These are phyloP conservation scores for Pseudogymnoascus sp. DNA, from an alignment of 2,329 filamentous ascomycete species.

Conservation along the genomic window DNA sequence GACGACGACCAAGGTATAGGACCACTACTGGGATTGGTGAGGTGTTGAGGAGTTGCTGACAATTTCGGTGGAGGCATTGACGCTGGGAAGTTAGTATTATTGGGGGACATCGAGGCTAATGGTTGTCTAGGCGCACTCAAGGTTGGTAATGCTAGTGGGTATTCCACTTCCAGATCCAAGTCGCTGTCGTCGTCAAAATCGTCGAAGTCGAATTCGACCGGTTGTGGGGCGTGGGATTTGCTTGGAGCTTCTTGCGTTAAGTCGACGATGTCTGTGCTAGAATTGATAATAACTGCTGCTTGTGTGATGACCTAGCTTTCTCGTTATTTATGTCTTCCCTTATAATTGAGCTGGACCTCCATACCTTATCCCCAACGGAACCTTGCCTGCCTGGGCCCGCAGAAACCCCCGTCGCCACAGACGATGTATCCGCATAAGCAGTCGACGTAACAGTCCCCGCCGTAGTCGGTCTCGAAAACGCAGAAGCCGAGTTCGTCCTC, in stretches of 20 bases:
- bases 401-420: background rate
- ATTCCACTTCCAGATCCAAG: conserved; percentile 62
- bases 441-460: background rate
- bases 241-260: conserved; percentile 1
- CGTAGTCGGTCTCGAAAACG: conserved; percentile 24
- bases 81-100: conserved; percentile 13
- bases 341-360: background rate
- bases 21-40: conserved; percentile 22
- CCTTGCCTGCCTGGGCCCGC: background rate
- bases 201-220: conserved; percentile 62
- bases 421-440: background rate
- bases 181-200: conserved; percentile 83
- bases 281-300: background rate
- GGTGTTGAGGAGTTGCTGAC: background rate
- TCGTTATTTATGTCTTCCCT: background rate
- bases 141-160: conserved; percentile 37
- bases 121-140: background rate
- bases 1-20: conserved; percentile 37
- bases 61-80: background rate
- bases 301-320: background rate
- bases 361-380: background rate
- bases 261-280: background rate
- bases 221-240: background rate
- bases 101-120: background rate
- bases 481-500: background rate